Base-by-base conservation (phyloP, 2,329 filamentous ascomycete genomes). In the Dactylellina parvicollis region DNA sequence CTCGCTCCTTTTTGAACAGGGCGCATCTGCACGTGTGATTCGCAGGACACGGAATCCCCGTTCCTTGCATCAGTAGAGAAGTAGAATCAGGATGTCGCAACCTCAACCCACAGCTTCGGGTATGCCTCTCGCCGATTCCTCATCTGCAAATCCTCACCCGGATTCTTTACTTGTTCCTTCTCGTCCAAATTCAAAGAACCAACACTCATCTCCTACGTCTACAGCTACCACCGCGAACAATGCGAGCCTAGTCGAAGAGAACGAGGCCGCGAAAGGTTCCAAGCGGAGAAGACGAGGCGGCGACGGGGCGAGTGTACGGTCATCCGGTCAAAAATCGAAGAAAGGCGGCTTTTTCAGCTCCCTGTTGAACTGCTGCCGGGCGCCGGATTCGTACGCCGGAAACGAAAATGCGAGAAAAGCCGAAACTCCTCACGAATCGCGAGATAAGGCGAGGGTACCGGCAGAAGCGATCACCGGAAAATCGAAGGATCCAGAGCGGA, bases 171-270 rank as follows among this genome's bases (percentile, higher is more conserved):
- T 72, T 72, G 61, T 57, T 72, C 59, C 62, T 66, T 67, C 70
- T 55, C 70, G 70, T 66, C 70, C 70, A 67, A 66, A 74, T 67
- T 67, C 61, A 66, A 74, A 67, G 61, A 74, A 74, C 50, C 70
- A 74, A 67, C 70, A 74, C 61, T 74, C 70, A 66, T 67, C 70
- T 65, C 61, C 50, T 52, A 77, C 76, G 36, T 77, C 76, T 65
- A 77, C 76, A 73, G 76, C 75, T 61, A 77, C 74, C 56, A 78
- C 76, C 52, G 73, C 76, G 65, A 75, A 73, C 36, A 77, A 75
- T 40, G 75, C 74, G 47, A 75, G 76, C 56, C 70, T 67, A 49
- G 72, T 74, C 36, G 76, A 76, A 55, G 75, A 77, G 66, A 75
- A 70, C 62, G 59, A 75, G 57, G 77, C 74, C n/a, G 64, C 72